Percentiles rank a stretch among this genome's conserved stretches.
Conservation (phyloP, 2,329 filamentous ascomycete genomes). For the Neopestalotiopsis rosae region DNA sequence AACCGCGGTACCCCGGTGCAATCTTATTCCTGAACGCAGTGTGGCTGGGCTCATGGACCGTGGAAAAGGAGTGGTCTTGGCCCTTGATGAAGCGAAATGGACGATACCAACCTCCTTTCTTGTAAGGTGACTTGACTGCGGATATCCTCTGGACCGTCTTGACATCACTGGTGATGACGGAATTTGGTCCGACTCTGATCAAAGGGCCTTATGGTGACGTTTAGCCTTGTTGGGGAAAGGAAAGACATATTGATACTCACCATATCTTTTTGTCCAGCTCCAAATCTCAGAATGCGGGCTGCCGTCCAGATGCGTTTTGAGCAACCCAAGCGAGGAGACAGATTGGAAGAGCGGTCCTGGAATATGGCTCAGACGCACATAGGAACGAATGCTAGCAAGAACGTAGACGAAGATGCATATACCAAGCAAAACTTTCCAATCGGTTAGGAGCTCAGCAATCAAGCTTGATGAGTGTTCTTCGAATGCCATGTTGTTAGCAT, state of each 20-base stretch:
- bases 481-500: neutral
- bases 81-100: slow-evolving; percentile 21
- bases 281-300: slow-evolving; percentile 17
- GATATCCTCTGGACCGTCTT: slow-evolving; percentile 17
- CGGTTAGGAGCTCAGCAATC: neutral
- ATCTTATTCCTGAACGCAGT: neutral
- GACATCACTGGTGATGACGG: slow-evolving; percentile 21
- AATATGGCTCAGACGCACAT: slow-evolving; percentile 18
- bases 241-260: neutral
- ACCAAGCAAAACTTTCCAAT: neutral
- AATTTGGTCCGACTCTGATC: slow-evolving; percentile 21
- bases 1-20: neutral
- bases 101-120: slow-evolving; percentile 21
- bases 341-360: slow-evolving; percentile 18
- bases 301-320: slow-evolving; percentile 18
- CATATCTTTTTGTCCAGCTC: slow-evolving; percentile 18
- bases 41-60: neutral
- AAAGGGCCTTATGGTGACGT: slow-evolving; percentile 10
- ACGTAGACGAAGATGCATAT: neutral
- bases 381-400: neutral
- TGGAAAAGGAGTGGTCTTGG: slow-evolving; percentile 13
- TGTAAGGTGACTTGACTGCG: slow-evolving; percentile 18
- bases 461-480: neutral
- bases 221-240: neutral
- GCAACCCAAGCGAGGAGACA: slow-evolving; percentile 18